These are phyloP conservation scores for Tolypocladium cylindrosporum DNA, from an alignment of 2,329 filamentous ascomycete species.

Conservation along the genomic window DNA sequence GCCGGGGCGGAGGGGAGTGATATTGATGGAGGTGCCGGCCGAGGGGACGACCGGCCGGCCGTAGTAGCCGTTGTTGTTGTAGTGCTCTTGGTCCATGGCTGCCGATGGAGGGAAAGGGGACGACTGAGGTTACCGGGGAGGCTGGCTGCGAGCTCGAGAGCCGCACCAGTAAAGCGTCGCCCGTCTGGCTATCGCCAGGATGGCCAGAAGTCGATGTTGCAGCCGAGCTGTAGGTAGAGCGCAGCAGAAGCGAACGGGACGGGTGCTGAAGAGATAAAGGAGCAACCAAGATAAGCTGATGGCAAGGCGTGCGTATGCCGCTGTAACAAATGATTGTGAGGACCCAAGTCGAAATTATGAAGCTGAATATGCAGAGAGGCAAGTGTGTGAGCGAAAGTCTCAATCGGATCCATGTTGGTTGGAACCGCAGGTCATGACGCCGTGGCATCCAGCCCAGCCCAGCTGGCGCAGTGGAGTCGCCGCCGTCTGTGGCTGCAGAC, in stretches of 20 bases:
- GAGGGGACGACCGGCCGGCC: constrained; percentile 19
- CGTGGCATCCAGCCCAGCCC: not conserved
- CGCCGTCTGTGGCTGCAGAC: not conserved
- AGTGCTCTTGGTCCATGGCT: constrained; percentile 17
- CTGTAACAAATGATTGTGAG: not conserved
- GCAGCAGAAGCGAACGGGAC: not conserved
- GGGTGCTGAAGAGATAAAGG: too few species aligned
- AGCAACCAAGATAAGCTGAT: not conserved
- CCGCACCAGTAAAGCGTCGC: not conserved
- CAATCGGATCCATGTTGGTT: not conserved
- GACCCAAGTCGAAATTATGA: not conserved
- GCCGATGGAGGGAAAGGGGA: not conserved
- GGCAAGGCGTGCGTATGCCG: not conserved
- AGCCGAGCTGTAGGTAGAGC: too few species aligned
- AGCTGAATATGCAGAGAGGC: not conserved
- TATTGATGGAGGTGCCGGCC: constrained; percentile 24
- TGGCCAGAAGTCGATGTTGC: not conserved
- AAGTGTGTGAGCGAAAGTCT: not conserved
- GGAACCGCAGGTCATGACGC: not conserved
- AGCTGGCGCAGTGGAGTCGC: not conserved
- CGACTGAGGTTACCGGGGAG: not conserved
- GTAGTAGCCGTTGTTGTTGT: constrained; percentile 12
- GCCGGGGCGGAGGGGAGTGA: constrained; percentile 29
- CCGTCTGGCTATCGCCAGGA: not conserved
- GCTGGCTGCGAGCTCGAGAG: not conserved